Evolutionary conservation across 2,329 filamentous ascomycete genomes (phyloP).

Genomic region (Zymoseptoria passerinii): DNA sequence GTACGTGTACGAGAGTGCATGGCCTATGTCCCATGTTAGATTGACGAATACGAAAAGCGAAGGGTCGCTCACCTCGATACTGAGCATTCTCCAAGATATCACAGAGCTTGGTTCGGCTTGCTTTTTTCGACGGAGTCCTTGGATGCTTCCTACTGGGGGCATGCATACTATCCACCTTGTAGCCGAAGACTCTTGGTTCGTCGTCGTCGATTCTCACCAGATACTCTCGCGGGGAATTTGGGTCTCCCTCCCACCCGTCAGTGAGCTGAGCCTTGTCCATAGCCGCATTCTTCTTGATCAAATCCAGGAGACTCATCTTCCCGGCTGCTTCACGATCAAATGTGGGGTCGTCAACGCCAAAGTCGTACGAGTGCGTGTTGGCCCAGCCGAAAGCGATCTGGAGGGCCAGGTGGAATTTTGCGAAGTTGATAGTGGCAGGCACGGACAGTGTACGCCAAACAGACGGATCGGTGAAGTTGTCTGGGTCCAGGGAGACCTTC

Average conservation of each 20-base stretch:
- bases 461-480: constrained; percentile 15
- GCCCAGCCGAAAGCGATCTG: constrained; percentile 25
- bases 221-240: constrained; percentile 3
- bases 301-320: neutral
- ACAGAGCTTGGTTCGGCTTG: constrained; percentile 9
- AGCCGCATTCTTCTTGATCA: constrained; percentile 1
- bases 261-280: constrained; percentile 3
- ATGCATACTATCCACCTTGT: constrained; percentile 8
- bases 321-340: neutral
- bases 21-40: neutral
- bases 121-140: constrained; percentile 11
- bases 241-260: neutral
- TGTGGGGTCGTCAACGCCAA: constrained; percentile 11
- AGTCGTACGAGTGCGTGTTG: constrained; percentile 20
- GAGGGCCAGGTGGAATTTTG: constrained; percentile 21
- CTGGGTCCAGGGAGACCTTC: constrained; percentile 13
- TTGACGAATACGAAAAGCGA: neutral
- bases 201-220: constrained; percentile 5
- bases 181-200: neutral
- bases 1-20: constrained; percentile 19
- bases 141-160: constrained; percentile 10
- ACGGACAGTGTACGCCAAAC: constrained; percentile 23
- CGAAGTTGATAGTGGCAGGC: constrained; percentile 19
- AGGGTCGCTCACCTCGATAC: constrained; percentile 2
- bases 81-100: constrained; percentile 12